Evolutionary conservation across 495 filamentous ascomycete species (phyloP), one percentile per base, ranked within the genome.

Genomic region (Podospora pseudoanserina): DNA sequence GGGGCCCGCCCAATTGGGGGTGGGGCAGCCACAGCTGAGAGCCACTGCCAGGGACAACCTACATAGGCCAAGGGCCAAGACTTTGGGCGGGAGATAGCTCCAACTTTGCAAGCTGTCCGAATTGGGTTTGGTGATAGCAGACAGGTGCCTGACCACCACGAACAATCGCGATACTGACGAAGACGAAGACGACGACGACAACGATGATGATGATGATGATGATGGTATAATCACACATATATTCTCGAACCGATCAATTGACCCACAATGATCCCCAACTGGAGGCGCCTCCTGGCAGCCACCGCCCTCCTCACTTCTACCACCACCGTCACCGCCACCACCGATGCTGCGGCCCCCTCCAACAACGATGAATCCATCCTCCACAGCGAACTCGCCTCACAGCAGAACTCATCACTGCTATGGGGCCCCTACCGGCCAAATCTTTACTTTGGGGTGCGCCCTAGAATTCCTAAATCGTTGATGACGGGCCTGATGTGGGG

Each of bases 401-500:
- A 87, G 65, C 91, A 89, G 72, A 97, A 97, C 75, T 83, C 96
- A 71, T 93, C 90, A 68, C 83, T 99, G 69, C 81, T 97, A 87
- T 99, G 95, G 95, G 96, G 96, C 5, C 93, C 95, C 26, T 99
- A 98, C 79, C 86, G 92, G 27, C 93, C 95, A 4, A 97, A 97
- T 72, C 81, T 99, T 27, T 99, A 99, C 80, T 98, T 99, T 81
- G 95, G 95, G 3, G 86, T 97, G 44, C 86, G 92, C 9, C 93
- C 95, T 65, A 87, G 93, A 57, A 88, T 98, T 72, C 91, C 94
- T 1, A 90, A 93, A 73, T 93, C 92, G 74, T 78, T 99, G 66
- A 86, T 89, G 77, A 87, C 91, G 2, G 94, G 91, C 26, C 83
- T 98, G 76, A 84, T 98, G 84, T 99, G 96, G 96, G 86, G 88